These are phyloP conservation scores for Choanephora cucurbitarum DNA, from an alignment of 371 early-diverging fungal genomes.

Conservation along the genomic window DNA sequence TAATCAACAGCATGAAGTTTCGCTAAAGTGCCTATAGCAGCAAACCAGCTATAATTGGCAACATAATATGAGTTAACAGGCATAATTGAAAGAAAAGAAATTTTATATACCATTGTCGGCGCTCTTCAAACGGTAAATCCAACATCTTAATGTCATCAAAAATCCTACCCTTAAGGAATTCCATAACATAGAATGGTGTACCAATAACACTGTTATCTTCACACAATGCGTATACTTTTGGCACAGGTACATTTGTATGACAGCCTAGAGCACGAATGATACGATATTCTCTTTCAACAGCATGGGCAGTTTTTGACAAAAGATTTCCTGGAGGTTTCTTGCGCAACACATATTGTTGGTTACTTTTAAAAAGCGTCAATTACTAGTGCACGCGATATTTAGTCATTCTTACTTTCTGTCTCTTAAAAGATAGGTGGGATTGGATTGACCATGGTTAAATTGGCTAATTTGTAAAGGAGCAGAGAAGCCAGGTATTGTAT, in stretches of 20 bases:
- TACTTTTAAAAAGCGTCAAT: slow-evolving; percentile 21
- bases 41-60: slow-evolving; percentile 69
- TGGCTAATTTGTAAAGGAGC: slow-evolving; percentile 72
- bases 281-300: slow-evolving; percentile 90
- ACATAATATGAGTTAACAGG: too few relatives aligned
- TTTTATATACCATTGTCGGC: slow-evolving; percentile 53
- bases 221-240: slow-evolving; percentile 82
- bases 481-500: slow-evolving; percentile 53
- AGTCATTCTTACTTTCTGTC: slow-evolving; percentile 57
- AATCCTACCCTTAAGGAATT: slow-evolving; percentile 88
- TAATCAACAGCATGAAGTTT: slow-evolving; percentile 78
- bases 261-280: slow-evolving; percentile 77
- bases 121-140: slow-evolving; percentile 56
- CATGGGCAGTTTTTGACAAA: slow-evolving; percentile 84
- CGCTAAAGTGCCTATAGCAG: slow-evolving; percentile 77
- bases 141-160: slow-evolving; percentile 68
- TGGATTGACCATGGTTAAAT: slow-evolving; percentile 89
- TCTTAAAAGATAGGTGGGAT: slow-evolving; percentile 84
- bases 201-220: slow-evolving; percentile 79
- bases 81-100: too few relatives aligned
- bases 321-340: slow-evolving; percentile 91
- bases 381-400: too few relatives aligned
- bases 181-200: slow-evolving; percentile 95
- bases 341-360: slow-evolving; percentile 76
- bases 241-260: slow-evolving; percentile 82